Conservation (phyloP, 176 grass and related monocot genomes). For the Cenchrus purpureus region DNA sequence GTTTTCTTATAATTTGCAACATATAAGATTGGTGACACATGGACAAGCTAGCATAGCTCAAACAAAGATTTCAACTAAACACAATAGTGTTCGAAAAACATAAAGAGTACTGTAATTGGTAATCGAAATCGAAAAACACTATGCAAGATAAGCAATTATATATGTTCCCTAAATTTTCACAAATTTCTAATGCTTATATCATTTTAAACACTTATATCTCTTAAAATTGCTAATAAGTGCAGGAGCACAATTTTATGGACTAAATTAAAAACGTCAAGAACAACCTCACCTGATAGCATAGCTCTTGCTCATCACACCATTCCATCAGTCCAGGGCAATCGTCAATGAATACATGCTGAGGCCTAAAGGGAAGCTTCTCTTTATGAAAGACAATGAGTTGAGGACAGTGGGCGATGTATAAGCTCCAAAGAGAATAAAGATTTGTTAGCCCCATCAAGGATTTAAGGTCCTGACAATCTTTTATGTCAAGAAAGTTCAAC, state of each 20-base stretch:
- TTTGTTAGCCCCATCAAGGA: slow-evolving; percentile 5
- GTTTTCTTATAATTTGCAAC: too few relatives aligned
- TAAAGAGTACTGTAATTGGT: too few relatives aligned
- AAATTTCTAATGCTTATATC: not conserved
- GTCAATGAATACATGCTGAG: slow-evolving; percentile 13
- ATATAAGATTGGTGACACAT: too few relatives aligned
- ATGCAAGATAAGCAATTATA: too few relatives aligned
- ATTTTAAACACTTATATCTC: not conserved
- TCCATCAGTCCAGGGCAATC: slow-evolving; percentile 35
- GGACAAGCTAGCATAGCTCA: too few relatives aligned
- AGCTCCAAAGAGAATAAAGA: slow-evolving; percentile 7
- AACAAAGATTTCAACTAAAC: too few relatives aligned
- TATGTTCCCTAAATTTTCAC: too few relatives aligned
- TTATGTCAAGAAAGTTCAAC: slow-evolving; percentile 22
- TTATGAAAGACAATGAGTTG: not conserved
- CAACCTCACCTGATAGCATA: slow-evolving; percentile 40
- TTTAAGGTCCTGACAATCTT: not conserved
- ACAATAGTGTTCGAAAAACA: too few relatives aligned
- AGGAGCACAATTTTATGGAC: not conserved
- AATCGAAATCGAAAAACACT: too few relatives aligned
- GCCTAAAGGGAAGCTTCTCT: slow-evolving; percentile 3
- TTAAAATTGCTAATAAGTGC: not conserved
- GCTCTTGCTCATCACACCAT: slow-evolving; percentile 32
- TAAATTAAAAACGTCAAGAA: not conserved
- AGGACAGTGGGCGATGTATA: slow-evolving; percentile 29